A percentile compares a stretch with the other conserved stretches of the same genome.
Evolutionary conservation across 1,284 basidiomycete species (phyloP).

Genomic region (Exobasidium rhododendri): DNA sequence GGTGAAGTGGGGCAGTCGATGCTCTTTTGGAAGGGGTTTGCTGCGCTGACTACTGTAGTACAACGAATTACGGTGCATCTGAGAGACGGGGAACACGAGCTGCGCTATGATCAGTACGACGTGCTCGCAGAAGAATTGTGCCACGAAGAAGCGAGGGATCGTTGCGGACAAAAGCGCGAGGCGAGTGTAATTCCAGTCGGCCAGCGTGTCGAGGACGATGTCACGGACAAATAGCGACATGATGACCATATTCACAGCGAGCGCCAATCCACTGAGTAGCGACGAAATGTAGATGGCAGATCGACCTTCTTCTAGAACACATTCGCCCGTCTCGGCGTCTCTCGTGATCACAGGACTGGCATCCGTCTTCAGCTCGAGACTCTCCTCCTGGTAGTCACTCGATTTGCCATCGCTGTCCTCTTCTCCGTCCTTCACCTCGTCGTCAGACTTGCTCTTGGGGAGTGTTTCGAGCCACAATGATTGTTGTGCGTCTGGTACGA

Average conservation of each 20-base stretch:
- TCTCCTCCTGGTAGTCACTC: no score
- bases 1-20: constrained; percentile 67
- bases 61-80: constrained; percentile 59
- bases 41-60: constrained; percentile 57
- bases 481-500: neutral
- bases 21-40: constrained; percentile 1
- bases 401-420: no score
- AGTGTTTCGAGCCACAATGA: neutral
- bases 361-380: no score
- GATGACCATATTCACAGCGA: constrained; percentile 56
- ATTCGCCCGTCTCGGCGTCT: neutral
- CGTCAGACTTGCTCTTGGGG: constrained; percentile 3
- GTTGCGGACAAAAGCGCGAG: constrained; percentile 68
- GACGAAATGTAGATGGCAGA: constrained; percentile 72
- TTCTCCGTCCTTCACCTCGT: no score
- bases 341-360: neutral
- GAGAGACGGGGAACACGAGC: constrained; percentile 62
- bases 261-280: constrained; percentile 70
- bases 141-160: constrained; percentile 69
- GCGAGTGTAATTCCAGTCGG: constrained; percentile 66
- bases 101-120: constrained; percentile 58
- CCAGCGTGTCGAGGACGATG: constrained; percentile 66
- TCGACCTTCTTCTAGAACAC: constrained; percentile 28
- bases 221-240: constrained; percentile 64
- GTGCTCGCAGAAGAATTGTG: constrained; percentile 64